Conservation (phyloP, 176 grass and related monocot genomes). For the Neostapfia colusana region DNA sequence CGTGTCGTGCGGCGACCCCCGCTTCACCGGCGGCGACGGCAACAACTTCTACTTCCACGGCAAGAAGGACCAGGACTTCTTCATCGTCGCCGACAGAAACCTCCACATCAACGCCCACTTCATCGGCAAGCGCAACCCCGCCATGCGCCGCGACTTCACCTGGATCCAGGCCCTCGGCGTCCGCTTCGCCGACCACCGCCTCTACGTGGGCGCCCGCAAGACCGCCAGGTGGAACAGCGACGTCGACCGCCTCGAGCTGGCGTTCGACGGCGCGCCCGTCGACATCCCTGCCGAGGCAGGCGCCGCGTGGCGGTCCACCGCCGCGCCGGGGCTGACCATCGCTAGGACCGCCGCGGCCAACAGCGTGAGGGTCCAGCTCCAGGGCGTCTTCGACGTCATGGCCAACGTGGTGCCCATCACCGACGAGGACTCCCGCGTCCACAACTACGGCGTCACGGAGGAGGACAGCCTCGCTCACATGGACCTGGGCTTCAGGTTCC, state of each 20-base stretch:
- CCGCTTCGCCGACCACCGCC: slow-evolving; percentile 44
- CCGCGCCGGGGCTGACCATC: slow-evolving; percentile 28
- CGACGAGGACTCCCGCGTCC: slow-evolving; percentile 44
- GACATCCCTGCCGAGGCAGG: slow-evolving; percentile 2
- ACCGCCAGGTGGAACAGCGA: slow-evolving; percentile 33
- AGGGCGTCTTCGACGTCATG: slow-evolving; percentile 45
- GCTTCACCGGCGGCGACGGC: slow-evolving; percentile 52
- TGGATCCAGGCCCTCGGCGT: slow-evolving; percentile 55
- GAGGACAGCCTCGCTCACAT: slow-evolving; percentile 46
- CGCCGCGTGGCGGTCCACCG: slow-evolving; percentile 33
- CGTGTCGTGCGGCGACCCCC: slow-evolving; percentile 34
- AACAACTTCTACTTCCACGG: slow-evolving; percentile 72
- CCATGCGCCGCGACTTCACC: slow-evolving; percentile 42
- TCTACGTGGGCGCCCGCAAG: slow-evolving; percentile 45
- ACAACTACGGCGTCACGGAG: slow-evolving; percentile 40
- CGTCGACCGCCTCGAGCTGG: slow-evolving; percentile 31
- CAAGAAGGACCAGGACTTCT: slow-evolving; percentile 47
- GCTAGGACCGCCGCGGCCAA: slow-evolving; percentile 33
- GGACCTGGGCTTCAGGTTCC: slow-evolving; percentile 51
- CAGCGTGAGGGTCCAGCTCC: slow-evolving; percentile 38
- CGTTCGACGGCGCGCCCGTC: slow-evolving; percentile 34
- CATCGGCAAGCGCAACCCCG: slow-evolving; percentile 53
- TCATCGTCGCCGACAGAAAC: slow-evolving; percentile 35
- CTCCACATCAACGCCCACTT: slow-evolving; percentile 67
- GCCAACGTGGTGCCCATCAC: slow-evolving; percentile 54